phyloP scores from a whole-genome alignment of 1,284 basidiomycete genomes.

The Puccinia novopanici region DNA sequence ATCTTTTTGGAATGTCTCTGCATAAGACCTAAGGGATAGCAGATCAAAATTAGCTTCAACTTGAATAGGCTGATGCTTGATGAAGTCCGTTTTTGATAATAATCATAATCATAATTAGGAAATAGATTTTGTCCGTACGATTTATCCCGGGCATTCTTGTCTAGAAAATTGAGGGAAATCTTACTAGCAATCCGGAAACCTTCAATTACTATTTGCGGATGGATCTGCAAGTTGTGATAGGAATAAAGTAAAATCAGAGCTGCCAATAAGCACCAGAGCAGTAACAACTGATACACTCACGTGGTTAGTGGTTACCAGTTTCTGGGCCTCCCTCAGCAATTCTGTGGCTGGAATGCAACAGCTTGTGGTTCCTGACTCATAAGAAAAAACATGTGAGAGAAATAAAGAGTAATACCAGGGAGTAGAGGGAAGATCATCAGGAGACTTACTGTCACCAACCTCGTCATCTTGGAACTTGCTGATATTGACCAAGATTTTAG shows the following conservation, averaged over 20 bases:
- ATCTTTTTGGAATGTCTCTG: constrained; percentile 77
- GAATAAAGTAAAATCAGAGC: neutral
- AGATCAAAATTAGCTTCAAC: neutral
- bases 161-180: constrained; percentile 81
- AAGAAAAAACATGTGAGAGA: neutral
- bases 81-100: neutral
- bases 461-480: constrained; percentile 57
- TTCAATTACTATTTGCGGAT: constrained; percentile 99
- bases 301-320: constrained; percentile 69
- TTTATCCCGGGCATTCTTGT: constrained; percentile 79
- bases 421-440: neutral
- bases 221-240: constrained; percentile 71
- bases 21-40: constrained; percentile 66
- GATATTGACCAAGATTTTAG: constrained; percentile 43
- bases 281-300: constrained; percentile 2
- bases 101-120: neutral
- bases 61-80: neutral
- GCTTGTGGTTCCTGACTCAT: constrained; percentile 41
- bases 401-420: neutral
- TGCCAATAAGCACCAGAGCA: neutral
- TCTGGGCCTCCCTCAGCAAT: constrained; percentile 90
- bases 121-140: constrained; percentile 64
- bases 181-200: constrained; percentile 90
- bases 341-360: constrained; percentile 85
- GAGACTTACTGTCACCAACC: constrained; percentile 61